Evolutionary conservation across 2,329 filamentous ascomycete genomes (phyloP).

Genomic region (Endoconidiophora polonica): DNA sequence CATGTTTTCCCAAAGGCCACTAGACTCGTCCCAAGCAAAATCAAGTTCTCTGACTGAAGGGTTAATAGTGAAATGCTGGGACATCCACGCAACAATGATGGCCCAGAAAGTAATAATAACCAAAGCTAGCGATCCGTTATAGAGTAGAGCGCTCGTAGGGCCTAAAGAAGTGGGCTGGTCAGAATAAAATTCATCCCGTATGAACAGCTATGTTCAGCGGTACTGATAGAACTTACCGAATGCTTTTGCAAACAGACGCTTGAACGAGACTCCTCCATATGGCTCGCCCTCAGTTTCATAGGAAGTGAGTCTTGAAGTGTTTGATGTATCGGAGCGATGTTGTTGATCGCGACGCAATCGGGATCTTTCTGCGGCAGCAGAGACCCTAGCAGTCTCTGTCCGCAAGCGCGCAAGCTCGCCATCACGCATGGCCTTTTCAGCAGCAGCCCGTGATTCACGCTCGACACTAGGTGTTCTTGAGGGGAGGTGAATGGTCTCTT

Average conservation of each 20-base stretch:
- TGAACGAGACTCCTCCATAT: slow-evolving; percentile 5
- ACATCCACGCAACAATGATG: slow-evolving; percentile 2
- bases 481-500: neutral
- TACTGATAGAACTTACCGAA: slow-evolving; percentile 5
- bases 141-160: neutral
- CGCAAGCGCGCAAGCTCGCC: no score
- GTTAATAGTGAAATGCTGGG: slow-evolving; percentile 7
- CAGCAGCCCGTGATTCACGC: neutral
- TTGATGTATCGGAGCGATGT: neutral
- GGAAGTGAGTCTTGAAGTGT: neutral
- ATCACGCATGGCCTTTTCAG: no score
- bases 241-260: slow-evolving; percentile 2
- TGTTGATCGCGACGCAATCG: neutral
- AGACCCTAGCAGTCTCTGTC: no score
- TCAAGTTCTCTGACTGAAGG: slow-evolving; percentile 6
- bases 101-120: slow-evolving; percentile 7
- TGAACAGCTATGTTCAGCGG: no score
- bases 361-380: no score
- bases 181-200: no score
- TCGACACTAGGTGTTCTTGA: neutral
- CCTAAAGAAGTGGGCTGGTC: neutral
- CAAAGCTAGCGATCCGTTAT: neutral
- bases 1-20: slow-evolving; percentile 16
- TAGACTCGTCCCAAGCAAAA: slow-evolving; percentile 17
- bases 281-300: slow-evolving; percentile 1